Evolutionary conservation across 208 protist genomes (phyloP).

Genomic region (Trypanosoma avium): DNA sequence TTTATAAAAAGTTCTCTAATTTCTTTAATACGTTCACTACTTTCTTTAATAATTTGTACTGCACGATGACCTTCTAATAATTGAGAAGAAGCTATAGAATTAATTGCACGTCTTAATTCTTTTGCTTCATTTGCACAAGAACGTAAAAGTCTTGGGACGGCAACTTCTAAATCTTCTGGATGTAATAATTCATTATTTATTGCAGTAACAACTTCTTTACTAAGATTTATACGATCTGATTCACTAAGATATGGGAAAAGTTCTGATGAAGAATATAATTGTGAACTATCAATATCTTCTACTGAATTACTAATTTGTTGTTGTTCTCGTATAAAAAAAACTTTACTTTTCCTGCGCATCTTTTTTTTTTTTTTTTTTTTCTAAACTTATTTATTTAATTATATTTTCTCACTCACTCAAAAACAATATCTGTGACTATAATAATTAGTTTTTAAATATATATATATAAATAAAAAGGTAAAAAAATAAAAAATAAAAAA

Average conservation of each 20-base stretch:
- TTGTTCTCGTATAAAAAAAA: neutral
- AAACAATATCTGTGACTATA: too few species aligned
- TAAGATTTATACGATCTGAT: slow-evolving; percentile 49
- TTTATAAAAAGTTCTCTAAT: slow-evolving; percentile 67
- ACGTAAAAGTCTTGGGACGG: slow-evolving; percentile 72
- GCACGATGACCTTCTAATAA: slow-evolving; percentile 77
- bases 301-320: neutral
- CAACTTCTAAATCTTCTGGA: slow-evolving; percentile 67
- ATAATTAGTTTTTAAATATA: too few species aligned
- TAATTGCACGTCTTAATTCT: slow-evolving; percentile 77
- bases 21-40: slow-evolving; percentile 60
- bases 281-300: slow-evolving; percentile 22
- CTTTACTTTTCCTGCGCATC: neutral
- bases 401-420: too few species aligned
- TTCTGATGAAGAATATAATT: slow-evolving; percentile 65
- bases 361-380: too few species aligned
- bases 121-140: slow-evolving; percentile 69
- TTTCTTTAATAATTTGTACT: slow-evolving; percentile 65
- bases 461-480: too few species aligned
- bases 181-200: slow-evolving; percentile 82
- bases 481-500: too few species aligned
- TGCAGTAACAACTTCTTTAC: slow-evolving; percentile 62
- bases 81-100: slow-evolving; percentile 79
- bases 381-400: too few species aligned
- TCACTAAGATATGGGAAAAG: slow-evolving; percentile 69